Evolutionary conservation across 164 flowering plant species (phyloP), one percentile per base, ranked within the genome.

Genomic region (Piper betle): DNA sequence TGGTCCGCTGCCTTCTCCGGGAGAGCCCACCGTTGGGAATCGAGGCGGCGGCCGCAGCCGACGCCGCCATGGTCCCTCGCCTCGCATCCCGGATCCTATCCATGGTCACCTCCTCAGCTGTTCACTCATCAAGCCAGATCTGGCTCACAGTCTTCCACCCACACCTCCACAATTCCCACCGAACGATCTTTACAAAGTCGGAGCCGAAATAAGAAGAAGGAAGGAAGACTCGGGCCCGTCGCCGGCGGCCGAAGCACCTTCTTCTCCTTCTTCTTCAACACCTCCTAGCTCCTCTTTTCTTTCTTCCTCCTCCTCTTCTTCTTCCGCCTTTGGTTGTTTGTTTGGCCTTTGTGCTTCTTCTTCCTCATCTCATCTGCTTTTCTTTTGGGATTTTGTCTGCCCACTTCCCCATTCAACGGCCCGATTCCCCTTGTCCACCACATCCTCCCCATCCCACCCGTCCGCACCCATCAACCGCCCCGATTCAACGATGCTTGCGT

Each of bases 61-160:
- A 9, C 20, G 84, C 79, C 41, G 80, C 79, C 76, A 81, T 77
- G 57, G 73, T 71, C 39, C 78, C 78, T 69, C 96, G 78, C 64
- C 96, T 77, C 7, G 71, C 80, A 56, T 90, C 97, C 78, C 98
- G 77, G 59, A 74, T 87, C 62, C 97, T 82, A 6, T 90, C 96
- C 98, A 89, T 90, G 62, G 42, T 55, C 40, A 64, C 11, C 42
- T 9, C 18, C 40, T 37, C 37, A 55, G 11, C n/a, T 53, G 37
- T 37, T 55, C 39, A 39, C 55, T 52, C 52, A 42, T 67, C 8
- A 56, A 60, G 68, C 73, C 73, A 70, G 55, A 57, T 61, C 67
- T 20, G 19, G 2, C 37, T 11, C 61, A 8, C 57, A 5, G 13
- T 11, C 25, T 9, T n/a, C 20, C 55, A 16, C 33, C 12, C 55